Evolutionary conservation across 2,329 filamentous ascomycete species (phyloP).

Genomic region (Neurospora sp.): DNA sequence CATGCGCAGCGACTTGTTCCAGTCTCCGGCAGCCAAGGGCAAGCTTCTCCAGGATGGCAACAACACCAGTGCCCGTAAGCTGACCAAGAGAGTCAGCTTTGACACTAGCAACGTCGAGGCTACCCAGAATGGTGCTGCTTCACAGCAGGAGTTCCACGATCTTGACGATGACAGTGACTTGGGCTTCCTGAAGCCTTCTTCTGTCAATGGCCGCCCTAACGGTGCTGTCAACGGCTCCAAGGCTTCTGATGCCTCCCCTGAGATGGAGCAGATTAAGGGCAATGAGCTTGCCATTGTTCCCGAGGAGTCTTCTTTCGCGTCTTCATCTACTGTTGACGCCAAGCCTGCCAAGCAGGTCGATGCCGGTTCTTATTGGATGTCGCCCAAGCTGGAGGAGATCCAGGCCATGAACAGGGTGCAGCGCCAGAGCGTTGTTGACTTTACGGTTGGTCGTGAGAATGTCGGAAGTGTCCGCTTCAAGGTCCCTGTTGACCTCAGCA

Average conservation of each 20-base stretch:
- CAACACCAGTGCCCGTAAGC: slow-evolving; percentile 37
- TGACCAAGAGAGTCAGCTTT: slow-evolving; percentile 87
- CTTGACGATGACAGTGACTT: slow-evolving; percentile 28
- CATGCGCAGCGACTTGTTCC: slow-evolving; percentile 63
- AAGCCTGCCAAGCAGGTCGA: slow-evolving; percentile 26
- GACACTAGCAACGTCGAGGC: slow-evolving; percentile 52
- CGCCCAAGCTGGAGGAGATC: slow-evolving; percentile 64
- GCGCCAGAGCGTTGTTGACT: slow-evolving; percentile 61
- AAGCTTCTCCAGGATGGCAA: slow-evolving; percentile 30
- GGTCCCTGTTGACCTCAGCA: slow-evolving; percentile 70
- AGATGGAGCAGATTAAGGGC: slow-evolving; percentile 62
- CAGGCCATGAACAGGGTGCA: slow-evolving; percentile 70
- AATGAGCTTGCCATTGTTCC: slow-evolving; percentile 72
- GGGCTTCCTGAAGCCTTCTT: slow-evolving; percentile 46
- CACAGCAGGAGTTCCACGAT: slow-evolving; percentile 31
- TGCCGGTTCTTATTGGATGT: slow-evolving; percentile 80
- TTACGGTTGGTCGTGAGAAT: slow-evolving; percentile 73
- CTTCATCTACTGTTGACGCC: slow-evolving; percentile 24
- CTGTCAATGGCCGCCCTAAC: slow-evolving; percentile 9
- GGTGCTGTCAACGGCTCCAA: slow-evolving; percentile 31
- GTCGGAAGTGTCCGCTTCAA: slow-evolving; percentile 78
- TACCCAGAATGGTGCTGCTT: slow-evolving; percentile 28
- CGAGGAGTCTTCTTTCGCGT: slow-evolving; percentile 40
- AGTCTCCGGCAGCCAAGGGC: slow-evolving; percentile 43
- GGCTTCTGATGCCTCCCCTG: slow-evolving; percentile 24